phyloP scores from a whole-genome alignment of 805 yeast genomes.

The Starmera quercuum region DNA sequence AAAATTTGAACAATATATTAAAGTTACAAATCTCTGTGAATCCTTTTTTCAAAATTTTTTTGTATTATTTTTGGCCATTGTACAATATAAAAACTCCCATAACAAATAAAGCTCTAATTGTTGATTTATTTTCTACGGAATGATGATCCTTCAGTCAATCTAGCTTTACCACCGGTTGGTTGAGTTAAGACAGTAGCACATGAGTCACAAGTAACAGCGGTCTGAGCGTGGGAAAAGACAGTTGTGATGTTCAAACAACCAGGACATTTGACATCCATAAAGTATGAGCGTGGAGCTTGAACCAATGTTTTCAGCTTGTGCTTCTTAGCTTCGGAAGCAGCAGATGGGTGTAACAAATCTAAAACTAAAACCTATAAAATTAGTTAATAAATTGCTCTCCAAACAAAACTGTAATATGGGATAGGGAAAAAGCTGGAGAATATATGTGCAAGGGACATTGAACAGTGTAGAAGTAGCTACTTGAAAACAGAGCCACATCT shows the following conservation, averaged over 20 bases:
- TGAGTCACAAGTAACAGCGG: conserved; percentile 98
- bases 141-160: conserved; percentile 98
- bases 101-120: no score
- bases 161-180: conserved; percentile 99
- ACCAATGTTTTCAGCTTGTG: conserved; percentile 98
- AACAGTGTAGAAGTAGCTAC: not conserved
- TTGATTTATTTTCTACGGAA: conserved; percentile 99
- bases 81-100: no score
- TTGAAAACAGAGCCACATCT: not conserved
- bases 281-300: conserved; percentile 96
- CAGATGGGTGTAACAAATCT: conserved; percentile 97
- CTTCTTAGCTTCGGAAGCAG: conserved; percentile 93
- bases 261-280: conserved; percentile 99
- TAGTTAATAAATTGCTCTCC: conserved; percentile 14
- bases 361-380: conserved; percentile 83
- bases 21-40: no score
- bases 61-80: no score
- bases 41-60: no score
- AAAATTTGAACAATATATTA: no score
- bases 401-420: not conserved
- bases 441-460: not conserved
- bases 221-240: conserved; percentile 99
- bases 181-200: conserved; percentile 98
- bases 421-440: not conserved
- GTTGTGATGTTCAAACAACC: conserved; percentile 99